Base-by-base conservation (phyloP, 2,329 filamentous ascomycete genomes). In the Cladophialophora chaetospira region DNA sequence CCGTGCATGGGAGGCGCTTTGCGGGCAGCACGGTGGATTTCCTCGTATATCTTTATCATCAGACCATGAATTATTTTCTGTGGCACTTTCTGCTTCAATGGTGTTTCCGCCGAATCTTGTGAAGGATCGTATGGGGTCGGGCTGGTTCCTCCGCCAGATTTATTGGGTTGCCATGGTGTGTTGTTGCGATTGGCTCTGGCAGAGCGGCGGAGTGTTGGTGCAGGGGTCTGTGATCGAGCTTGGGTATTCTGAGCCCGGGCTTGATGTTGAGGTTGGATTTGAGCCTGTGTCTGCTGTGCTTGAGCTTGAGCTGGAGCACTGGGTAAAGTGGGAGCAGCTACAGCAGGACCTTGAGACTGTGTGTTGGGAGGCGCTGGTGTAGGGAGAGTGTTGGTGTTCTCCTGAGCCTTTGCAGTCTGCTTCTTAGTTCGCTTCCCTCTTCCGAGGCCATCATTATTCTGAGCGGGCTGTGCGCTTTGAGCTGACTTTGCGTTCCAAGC, bases 41-140 rank as follows among this genome's bases (percentile, higher is more conserved):
- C 55, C 5, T 40, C 48, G 35, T 57, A 57, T 10, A 57, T n/a
- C 9, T 48, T 53, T 21, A 36, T 29, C 42, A 57, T 52, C 8
- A 56, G 26, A 1, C 29, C 38, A 19, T 56, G 40, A 21, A 56
- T 11, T 1, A 13, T 33, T 25, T 5, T 21, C 42, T 44, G 11
- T 44, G 10, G 15, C 4, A 17, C n/a, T 15, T 9, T 5, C 3
- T 26, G 15, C 33, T 15, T 15, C 35, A 17, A n/a, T 36, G 33
- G 17, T 36, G 3, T 15, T 17, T 1, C 5, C n/a, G 33, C 28
- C 28, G 28, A 31, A 13, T 13, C 6, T 13, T 31, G 28, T 5
- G 28, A 5, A 31, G 33, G 2, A n/a, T n/a, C n/a, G n/a, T n/a
- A 4, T 15, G 36, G 13, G 17, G 36, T 0, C 1, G 36, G 9